Base-by-base conservation (phyloP, 2,329 filamentous ascomycete genomes). In the Pestalotiopsis fici region DNA sequence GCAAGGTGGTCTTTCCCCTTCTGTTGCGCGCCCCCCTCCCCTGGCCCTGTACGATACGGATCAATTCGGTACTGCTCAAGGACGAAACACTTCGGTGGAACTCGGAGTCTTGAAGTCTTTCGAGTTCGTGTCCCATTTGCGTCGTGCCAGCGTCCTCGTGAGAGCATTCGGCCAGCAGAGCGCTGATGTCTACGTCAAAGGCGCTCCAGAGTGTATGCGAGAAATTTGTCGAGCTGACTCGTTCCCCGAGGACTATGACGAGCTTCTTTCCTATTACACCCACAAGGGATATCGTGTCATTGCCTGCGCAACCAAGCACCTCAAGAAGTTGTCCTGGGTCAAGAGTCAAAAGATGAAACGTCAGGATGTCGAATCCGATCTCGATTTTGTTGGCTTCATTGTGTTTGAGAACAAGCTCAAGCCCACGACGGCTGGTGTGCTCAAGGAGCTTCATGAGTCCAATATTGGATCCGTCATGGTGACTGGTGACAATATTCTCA, bases 351-450 rank as follows among this genome's bases (percentile, higher is more conserved):
- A 97, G 82, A 95, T 98, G 91, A 92, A 90, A 72, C 91, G 96
- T 35, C 83, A 90, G 50, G 93, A 98, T 65, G 95, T 93, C 9
- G 96, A 99, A 79, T 91, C 88, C 3, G 86, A 90, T 37, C 87
- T 99, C 12, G 90, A 95, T 59, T 98, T 99, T 75, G 87, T 95
- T 43, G 96, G 96, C 4, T 99, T 99, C 81, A 98, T 99, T 76
- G 91, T 99, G 65, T 99, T 99, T 74, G 96, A 99, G 81, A 99
- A 99, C 82, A 99, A 99, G 81, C 83, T 99, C 69, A 99, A 99
- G 79, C 91, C 93, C 1, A 94, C 89, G 23, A 98, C 95, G 0
- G 87, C 93, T 1, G 87, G 86, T 1, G 92, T 98, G 39, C 88
- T 99, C 28, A 87, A 92, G 66, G 95, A 98, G 80, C 86, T 99